phyloP scores from a whole-genome alignment of 345 rosid species.

The Brassica cretica region DNA sequence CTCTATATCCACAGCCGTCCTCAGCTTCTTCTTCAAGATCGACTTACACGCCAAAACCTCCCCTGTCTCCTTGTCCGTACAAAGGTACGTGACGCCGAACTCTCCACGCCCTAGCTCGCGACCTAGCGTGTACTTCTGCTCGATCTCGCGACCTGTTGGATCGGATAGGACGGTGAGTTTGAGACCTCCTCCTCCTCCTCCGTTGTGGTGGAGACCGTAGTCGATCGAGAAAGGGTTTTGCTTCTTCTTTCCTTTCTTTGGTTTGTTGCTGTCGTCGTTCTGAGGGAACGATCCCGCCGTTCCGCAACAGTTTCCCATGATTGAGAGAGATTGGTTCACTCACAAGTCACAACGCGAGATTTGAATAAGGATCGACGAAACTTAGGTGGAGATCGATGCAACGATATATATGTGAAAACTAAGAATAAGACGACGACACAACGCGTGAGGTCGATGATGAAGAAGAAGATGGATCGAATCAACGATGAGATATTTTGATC shows the following conservation, averaged over 20 bases:
- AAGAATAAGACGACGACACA: slow-evolving; percentile 14
- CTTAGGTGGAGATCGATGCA: background rate
- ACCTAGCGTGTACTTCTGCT: background rate
- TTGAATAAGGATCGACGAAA: slow-evolving; percentile 10
- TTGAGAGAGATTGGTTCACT: background rate
- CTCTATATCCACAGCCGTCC: background rate
- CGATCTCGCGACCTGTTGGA: background rate
- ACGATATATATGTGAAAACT: slow-evolving; percentile 7
- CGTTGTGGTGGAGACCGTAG: slow-evolving; percentile 1
- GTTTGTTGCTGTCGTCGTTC: background rate
- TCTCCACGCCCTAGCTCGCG: background rate
- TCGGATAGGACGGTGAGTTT: background rate
- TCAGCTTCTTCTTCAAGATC: background rate
- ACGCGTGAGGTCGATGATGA: background rate
- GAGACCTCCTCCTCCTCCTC: background rate
- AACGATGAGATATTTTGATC: background rate
- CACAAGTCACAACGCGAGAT: background rate
- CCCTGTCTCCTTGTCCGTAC: background rate
- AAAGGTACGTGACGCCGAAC: background rate
- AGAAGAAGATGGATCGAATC: background rate
- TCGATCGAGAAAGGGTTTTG: background rate
- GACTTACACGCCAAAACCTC: background rate
- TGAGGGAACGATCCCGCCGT: background rate
- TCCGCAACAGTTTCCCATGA: background rate
- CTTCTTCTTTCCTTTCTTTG: background rate